Conservation (phyloP, 1,139 yeast genomes). For the Saccharomyces hybrid region DNA sequence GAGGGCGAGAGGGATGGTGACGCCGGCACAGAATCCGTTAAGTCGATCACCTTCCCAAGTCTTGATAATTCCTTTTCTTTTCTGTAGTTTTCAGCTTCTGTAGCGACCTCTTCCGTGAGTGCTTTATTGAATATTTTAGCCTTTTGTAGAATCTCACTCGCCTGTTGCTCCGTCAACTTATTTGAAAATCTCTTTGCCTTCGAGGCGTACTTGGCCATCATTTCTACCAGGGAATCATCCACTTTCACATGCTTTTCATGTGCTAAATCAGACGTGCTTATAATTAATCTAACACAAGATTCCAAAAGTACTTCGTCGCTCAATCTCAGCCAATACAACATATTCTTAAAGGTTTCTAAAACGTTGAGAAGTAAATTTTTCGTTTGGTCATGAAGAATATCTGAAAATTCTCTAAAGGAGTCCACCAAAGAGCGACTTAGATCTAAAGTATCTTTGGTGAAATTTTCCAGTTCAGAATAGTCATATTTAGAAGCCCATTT, state of each 20-base stretch:
- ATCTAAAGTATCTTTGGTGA: constrained; percentile 81
- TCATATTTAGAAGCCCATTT: constrained; percentile 65
- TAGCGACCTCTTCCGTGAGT: constrained; percentile 46
- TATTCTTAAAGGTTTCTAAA: constrained; percentile 44
- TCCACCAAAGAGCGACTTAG: constrained; percentile 61
- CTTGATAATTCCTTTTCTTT: constrained; percentile 23
- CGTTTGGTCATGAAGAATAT: constrained; percentile 31
- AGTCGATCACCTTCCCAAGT: not conserved
- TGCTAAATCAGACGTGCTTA: constrained; percentile 59
- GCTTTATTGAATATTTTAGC: constrained; percentile 48
- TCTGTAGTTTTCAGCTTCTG: constrained; percentile 40
- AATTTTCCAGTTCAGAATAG: constrained; percentile 56
- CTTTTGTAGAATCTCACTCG: constrained; percentile 47
- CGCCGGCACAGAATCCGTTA: constrained; percentile 4
- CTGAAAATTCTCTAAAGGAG: constrained; percentile 52
- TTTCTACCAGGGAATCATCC: constrained; percentile 43
- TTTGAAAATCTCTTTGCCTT: constrained; percentile 61
- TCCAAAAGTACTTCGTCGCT: constrained; percentile 70
- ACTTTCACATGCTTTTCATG: constrained; percentile 43
- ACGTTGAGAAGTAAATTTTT: constrained; percentile 33
- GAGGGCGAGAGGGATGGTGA: constrained; percentile 6
- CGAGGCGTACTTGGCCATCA: constrained; percentile 56
- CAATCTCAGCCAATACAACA: constrained; percentile 72
- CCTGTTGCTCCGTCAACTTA: constrained; percentile 53
- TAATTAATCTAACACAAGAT: constrained; percentile 66